Base-by-base conservation (phyloP, 495 filamentous ascomycete genomes). In the Penicillium dipodomyicola region DNA sequence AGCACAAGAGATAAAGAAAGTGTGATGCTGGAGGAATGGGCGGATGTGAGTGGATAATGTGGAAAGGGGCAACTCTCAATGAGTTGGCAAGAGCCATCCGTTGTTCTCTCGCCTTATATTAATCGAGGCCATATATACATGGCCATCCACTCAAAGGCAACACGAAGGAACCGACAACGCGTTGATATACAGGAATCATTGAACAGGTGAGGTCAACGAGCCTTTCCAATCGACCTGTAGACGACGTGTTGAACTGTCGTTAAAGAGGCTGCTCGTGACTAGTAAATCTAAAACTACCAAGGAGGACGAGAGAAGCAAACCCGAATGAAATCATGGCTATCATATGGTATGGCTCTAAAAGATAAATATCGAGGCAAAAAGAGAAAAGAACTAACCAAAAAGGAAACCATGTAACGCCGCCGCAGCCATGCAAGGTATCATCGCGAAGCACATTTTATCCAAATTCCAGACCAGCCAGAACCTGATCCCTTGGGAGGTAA, bases 351-450 rank as follows among this genome's bases (percentile, higher is more conserved):
- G 40, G 12, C 22, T 41, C 35, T 41, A 45, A 39, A 44, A 11
- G 20, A 54, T 47, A 39, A 37, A 27, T 47, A 35, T 48, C 3
- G 33, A 22, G 39, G 5, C 33, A 37, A 22, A 22, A 17, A 19
- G 40, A 27, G 40, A 40, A 25, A 27, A 12, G 20, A 19, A 40
- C 12, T 25, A 25, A 51, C 37, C 49, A 15, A n/a, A 42, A 33
- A 54, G 22, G 25, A 35, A 45, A 10, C 15, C 52, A 10, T 15
- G 4, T 29, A 54, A 54, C 52, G 43, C 52, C 52, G 25, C 39
- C 50, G 32, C 32, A 47, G 32, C 32, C 23, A 54, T 54, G 52
- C 52, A 54, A 54, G 52, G 52, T 54, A 54, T 54, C 52, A 47
- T 46, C 52, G 52, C 52, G 47, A 54, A 54, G 42, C 52, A 54